These are phyloP conservation scores for Papilionanthe hybrid DNA, from an alignment of 116 monocot species.

Conservation along the genomic window DNA sequence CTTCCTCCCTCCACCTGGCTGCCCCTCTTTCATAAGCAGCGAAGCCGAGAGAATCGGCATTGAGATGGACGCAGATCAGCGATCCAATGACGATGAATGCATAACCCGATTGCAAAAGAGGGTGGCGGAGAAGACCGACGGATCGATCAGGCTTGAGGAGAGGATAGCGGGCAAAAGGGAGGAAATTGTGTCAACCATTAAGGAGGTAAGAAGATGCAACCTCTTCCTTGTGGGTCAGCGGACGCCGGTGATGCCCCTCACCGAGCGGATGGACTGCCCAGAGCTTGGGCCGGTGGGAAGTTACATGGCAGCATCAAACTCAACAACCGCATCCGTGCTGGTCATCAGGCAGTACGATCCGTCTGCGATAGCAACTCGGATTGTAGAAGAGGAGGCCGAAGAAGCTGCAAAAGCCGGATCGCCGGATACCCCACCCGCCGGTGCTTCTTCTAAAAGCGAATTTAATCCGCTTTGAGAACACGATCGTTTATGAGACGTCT, in stretches of 20 bases:
- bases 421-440: slow-evolving; percentile 12
- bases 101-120: not conserved
- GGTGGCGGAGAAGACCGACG: not conserved
- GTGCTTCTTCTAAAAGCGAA: not conserved
- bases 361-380: not conserved
- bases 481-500: too few relatives aligned
- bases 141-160: slow-evolving; percentile 19
- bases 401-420: not conserved
- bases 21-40: too few relatives aligned
- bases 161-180: slow-evolving; percentile 4
- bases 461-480: too few relatives aligned
- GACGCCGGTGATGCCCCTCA: slow-evolving; percentile 5
- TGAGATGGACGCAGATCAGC: slow-evolving; percentile 2
- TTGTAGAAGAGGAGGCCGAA: slow-evolving; percentile 4
- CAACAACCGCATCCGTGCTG: slow-evolving; percentile 20
- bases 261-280: slow-evolving; percentile 7
- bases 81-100: slow-evolving; percentile 2
- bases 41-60: not conserved
- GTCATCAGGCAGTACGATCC: slow-evolving; percentile 22
- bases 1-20: not conserved
- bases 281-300: slow-evolving; percentile 27
- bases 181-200: slow-evolving; percentile 14
- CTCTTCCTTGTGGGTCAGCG: slow-evolving; percentile 20
- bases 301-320: slow-evolving; percentile 9
- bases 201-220: slow-evolving; percentile 16